These are phyloP conservation scores for Calonectria crousiana DNA, from an alignment of 2,329 filamentous ascomycete species.

Conservation along the genomic window DNA sequence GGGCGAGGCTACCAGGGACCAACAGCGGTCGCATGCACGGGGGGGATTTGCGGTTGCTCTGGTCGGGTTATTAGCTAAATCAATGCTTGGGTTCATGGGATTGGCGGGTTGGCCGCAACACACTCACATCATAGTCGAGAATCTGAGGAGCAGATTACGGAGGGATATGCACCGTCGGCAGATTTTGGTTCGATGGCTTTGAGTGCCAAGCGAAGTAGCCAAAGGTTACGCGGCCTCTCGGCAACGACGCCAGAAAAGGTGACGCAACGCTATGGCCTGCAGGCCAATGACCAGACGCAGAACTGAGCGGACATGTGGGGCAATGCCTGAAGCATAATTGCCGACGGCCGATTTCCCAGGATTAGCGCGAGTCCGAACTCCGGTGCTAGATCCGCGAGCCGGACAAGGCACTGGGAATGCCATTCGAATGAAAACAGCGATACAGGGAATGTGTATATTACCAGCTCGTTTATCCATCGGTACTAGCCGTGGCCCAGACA, in stretches of 20 bases:
- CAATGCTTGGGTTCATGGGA: neutral
- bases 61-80: neutral
- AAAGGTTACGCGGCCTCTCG: neutral
- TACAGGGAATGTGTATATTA: neutral
- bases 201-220: neutral
- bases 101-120: neutral
- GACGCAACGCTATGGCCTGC: neutral
- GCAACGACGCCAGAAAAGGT: neutral
- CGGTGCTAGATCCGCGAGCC: neutral
- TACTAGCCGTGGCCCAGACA: neutral
- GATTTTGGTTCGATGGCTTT: neutral
- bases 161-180: neutral
- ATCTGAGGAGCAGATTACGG: neutral
- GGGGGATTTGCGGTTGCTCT: neutral
- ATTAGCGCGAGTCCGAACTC: neutral
- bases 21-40: slow-evolving; percentile 5
- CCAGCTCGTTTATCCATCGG: neutral
- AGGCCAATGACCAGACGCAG: neutral
- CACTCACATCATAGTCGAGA: neutral
- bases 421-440: neutral
- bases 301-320: neutral
- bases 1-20: neutral
- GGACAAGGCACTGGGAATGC: neutral
- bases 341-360: neutral
- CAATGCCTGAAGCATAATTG: neutral